phyloP scores from a whole-genome alignment of 305 asterid genomes.

The Fraxinus sp. region DNA sequence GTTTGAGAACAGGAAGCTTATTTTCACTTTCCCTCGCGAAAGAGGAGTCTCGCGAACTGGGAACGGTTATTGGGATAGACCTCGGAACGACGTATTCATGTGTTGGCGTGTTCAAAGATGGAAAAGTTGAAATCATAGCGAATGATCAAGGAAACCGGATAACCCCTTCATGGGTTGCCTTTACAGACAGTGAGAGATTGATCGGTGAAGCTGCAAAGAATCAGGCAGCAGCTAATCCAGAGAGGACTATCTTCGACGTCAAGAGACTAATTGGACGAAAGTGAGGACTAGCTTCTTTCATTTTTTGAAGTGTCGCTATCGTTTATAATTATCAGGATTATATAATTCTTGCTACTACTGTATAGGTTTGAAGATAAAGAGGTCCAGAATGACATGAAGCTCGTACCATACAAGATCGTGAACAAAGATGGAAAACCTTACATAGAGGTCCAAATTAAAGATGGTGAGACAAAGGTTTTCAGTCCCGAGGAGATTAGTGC shows the following conservation, averaged over 20 bases:
- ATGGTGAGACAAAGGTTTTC: conserved; percentile 75
- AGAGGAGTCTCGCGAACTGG: conserved; percentile 58
- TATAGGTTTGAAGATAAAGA: conserved; percentile 75
- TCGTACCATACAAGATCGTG: conserved; percentile 70
- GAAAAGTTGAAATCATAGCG: conserved; percentile 73
- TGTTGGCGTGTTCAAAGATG: conserved; percentile 74
- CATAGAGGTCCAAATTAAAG: conserved; percentile 58
- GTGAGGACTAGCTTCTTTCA: conserved; percentile 31
- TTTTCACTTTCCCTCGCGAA: conserved; percentile 47
- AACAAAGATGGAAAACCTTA: conserved; percentile 78
- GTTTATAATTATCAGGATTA: background rate
- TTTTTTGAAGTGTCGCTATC: background rate
- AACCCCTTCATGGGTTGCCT: conserved; percentile 81
- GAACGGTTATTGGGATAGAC: conserved; percentile 78
- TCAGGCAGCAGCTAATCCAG: conserved; percentile 63
- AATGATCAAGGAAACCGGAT: conserved; percentile 85
- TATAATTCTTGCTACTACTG: background rate
- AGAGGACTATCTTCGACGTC: conserved; percentile 74
- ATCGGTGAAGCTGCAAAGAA: conserved; percentile 86
- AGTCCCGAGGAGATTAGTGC: conserved; percentile 87
- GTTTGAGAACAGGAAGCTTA: conserved; percentile 48
- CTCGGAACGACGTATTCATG: conserved; percentile 82
- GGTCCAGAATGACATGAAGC: conserved; percentile 77
- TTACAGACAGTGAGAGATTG: conserved; percentile 65
- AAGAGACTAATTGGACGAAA: conserved; percentile 79